Percentiles rank a stretch among this genome's conserved stretches.
phyloP scores from a whole-genome alignment of 2,329 filamentous ascomycete genomes.

The Colletotrichum eleusines region DNA sequence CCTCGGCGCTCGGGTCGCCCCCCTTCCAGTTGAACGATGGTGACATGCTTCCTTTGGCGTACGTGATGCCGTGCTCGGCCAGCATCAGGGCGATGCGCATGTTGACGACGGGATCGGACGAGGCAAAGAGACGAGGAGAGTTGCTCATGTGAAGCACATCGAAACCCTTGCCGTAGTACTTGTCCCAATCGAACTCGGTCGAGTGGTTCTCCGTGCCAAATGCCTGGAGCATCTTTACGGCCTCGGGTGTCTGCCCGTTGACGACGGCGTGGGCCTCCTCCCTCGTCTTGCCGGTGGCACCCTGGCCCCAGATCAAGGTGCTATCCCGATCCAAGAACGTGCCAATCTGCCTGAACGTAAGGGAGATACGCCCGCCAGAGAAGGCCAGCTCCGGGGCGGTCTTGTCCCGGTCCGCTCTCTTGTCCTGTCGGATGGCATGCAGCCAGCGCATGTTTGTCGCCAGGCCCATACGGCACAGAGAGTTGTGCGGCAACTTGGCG shows the following conservation, averaged over 20 bases:
- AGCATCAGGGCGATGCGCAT: constrained; percentile 64
- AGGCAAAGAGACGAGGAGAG: constrained; percentile 64
- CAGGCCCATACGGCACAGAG: constrained; percentile 85
- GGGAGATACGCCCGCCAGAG: constrained; percentile 82
- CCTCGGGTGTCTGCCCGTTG: constrained; percentile 76
- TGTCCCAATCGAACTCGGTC: constrained; percentile 79
- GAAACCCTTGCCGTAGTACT: constrained; percentile 82
- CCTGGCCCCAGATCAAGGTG: constrained; percentile 88
- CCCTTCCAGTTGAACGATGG: constrained; percentile 47
- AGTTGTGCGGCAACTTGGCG: constrained; percentile 86
- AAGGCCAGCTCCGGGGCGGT: constrained; percentile 77
- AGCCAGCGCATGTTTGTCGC: constrained; percentile 88
- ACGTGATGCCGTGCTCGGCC: constrained; percentile 60
- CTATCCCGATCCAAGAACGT: constrained; percentile 81
- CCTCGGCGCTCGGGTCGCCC: constrained; percentile 27
- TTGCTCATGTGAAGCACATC: constrained; percentile 80
- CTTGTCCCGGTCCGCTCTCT: constrained; percentile 77
- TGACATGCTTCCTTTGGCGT: constrained; percentile 59
- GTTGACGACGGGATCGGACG: constrained; percentile 61
- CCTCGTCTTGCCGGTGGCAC: constrained; percentile 77
- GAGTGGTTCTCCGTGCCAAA: constrained; percentile 89
- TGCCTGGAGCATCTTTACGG: constrained; percentile 77
- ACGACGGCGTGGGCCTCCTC: constrained; percentile 72
- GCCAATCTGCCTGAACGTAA: constrained; percentile 91
- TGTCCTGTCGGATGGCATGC: constrained; percentile 92